Evolutionary conservation across 805 yeast genomes (phyloP).

Genomic region (Kuraishia piskuri): DNA sequence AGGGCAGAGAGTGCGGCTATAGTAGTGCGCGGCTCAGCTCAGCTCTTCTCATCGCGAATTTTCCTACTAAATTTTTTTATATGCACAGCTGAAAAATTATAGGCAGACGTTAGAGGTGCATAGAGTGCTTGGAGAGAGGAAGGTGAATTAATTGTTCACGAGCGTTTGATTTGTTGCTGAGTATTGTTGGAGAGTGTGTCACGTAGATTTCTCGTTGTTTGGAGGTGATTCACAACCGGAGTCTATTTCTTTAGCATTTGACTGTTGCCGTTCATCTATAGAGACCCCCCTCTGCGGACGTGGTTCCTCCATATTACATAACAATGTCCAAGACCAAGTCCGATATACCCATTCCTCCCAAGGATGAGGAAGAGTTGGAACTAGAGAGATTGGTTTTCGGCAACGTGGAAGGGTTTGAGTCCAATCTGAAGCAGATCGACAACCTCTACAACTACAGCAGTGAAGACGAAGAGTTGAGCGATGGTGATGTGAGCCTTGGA

Average conservation of each 20-base stretch:
- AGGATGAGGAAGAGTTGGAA: constrained; percentile 74
- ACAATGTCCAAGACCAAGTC: constrained; percentile 3
- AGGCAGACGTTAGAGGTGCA: background rate
- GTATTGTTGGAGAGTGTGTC: no score
- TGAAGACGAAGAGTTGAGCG: constrained; percentile 22
- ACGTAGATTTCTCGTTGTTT: no score
- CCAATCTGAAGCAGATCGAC: constrained; percentile 52
- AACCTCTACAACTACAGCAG: constrained; percentile 37
- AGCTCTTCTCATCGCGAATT: background rate
- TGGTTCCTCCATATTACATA: background rate
- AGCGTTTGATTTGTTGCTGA: no score
- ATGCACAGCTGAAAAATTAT: background rate
- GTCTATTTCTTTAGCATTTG: background rate
- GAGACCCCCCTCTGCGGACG: background rate
- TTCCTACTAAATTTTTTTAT: background rate
- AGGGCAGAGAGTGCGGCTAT: no score
- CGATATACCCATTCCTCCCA: constrained; percentile 42
- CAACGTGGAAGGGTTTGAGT: constrained; percentile 67
- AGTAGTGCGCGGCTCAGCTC: no score
- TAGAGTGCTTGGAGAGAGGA: background rate
- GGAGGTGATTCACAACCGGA: background rate
- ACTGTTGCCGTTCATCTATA: constrained; percentile 1
- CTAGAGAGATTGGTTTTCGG: constrained; percentile 88
- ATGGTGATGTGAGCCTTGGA: constrained; percentile 33
- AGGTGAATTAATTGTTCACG: no score